Conservation (phyloP, 1,139 yeast species). For the Candida pseudocylindracea region DNA sequence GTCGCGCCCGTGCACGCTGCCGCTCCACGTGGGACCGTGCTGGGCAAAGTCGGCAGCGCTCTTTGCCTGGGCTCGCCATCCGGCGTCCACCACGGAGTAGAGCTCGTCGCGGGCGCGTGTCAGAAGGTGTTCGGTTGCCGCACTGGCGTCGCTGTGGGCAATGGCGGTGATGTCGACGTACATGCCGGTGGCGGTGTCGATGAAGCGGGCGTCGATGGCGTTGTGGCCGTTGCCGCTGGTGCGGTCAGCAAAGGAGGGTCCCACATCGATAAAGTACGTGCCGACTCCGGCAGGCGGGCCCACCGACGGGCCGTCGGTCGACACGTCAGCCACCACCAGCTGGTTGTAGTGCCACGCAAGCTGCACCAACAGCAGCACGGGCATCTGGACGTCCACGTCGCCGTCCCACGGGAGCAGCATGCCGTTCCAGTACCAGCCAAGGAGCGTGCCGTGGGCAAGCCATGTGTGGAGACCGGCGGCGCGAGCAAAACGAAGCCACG, state of each 20-base stretch:
- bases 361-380: constrained; percentile 7
- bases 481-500: constrained; percentile 30
- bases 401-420: constrained; percentile 39
- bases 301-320: too few species aligned
- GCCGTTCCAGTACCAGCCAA: constrained; percentile 45
- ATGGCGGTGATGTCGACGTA: constrained; percentile 50
- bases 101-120: constrained; percentile 3
- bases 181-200: constrained; percentile 55
- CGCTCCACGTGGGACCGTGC: too few species aligned
- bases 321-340: constrained; percentile 20
- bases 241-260: constrained; percentile 13
- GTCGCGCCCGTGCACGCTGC: too few species aligned
- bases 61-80: too few species aligned
- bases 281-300: too few species aligned
- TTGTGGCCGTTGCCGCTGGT: constrained; percentile 20
- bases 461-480: constrained; percentile 21
- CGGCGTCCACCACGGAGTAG: constrained; percentile 1
- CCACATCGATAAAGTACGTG: constrained; percentile 19
- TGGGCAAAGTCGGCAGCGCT: too few species aligned
- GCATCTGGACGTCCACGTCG: constrained; percentile 34
- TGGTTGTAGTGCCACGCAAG: constrained; percentile 12
- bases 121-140: too few species aligned
- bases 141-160: constrained; percentile 10
- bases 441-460: constrained; percentile 37
- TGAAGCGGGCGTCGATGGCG: constrained; percentile 64